These are phyloP conservation scores for Hypoxylon fuscum DNA, from an alignment of 495 filamentous ascomycete species.

Conservation along the genomic window DNA sequence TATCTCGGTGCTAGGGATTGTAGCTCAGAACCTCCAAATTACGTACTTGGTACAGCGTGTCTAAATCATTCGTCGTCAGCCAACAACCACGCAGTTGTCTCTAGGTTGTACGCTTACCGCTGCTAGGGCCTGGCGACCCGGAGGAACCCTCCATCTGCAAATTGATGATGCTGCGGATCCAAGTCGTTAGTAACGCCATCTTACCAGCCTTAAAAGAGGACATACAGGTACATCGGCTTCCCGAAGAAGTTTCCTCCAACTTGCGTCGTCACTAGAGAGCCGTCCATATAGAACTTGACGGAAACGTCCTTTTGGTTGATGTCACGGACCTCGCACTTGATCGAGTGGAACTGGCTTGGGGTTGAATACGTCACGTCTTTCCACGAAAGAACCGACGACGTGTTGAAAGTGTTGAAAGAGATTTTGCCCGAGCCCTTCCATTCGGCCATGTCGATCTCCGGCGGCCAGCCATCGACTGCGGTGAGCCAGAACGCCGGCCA, in stretches of 20 bases:
- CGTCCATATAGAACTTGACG: slow-evolving; percentile 65
- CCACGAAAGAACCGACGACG: slow-evolving; percentile 56
- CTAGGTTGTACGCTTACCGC: slow-evolving; percentile 43
- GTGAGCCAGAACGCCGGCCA: slow-evolving; percentile 74
- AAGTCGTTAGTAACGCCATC: slow-evolving; percentile 9
- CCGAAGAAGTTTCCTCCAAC: slow-evolving; percentile 60
- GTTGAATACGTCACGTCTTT: slow-evolving; percentile 59
- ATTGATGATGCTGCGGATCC: slow-evolving; percentile 52
- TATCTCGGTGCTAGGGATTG: slow-evolving; percentile 37
- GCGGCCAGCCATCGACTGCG: slow-evolving; percentile 68
- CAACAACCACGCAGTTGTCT: background rate
- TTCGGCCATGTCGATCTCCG: slow-evolving; percentile 69
- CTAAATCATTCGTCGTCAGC: slow-evolving; percentile 30
- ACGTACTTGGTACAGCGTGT: slow-evolving; percentile 53
- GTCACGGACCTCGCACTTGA: slow-evolving; percentile 61
- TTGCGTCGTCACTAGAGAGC: slow-evolving; percentile 57
- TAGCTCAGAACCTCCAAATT: slow-evolving; percentile 54
- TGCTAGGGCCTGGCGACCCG: slow-evolving; percentile 55
- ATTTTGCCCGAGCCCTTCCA: slow-evolving; percentile 71
- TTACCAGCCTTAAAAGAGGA: background rate
- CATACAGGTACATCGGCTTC: slow-evolving; percentile 58
- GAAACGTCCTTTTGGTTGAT: slow-evolving; percentile 62
- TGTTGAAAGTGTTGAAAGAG: slow-evolving; percentile 70
- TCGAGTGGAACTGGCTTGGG: slow-evolving; percentile 58
- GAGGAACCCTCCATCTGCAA: slow-evolving; percentile 62